Evolutionary conservation across 768 basidiomycete species (phyloP), one percentile per base, ranked within the genome.

Genomic region (Boletus reticuloceps): DNA sequence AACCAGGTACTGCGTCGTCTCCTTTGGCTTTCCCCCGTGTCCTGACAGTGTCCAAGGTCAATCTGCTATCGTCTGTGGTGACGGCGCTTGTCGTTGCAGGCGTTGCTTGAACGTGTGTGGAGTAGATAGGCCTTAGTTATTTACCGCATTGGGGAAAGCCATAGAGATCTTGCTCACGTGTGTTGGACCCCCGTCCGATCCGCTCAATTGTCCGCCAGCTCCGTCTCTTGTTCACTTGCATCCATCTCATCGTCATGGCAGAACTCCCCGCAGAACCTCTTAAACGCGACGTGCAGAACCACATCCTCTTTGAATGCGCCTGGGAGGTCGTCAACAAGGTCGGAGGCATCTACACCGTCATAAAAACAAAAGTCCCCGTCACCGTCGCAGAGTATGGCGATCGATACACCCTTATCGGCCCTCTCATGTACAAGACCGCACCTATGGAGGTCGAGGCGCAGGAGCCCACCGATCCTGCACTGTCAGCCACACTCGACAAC

Each of bases 321-420:
- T 98, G 95, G 95, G 95, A 97, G 76, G 95, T 97, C 64, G 94
- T 89, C 34, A 97, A 98, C 83, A 98, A 97, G 75, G 95, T 98
- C 72, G 96, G 95, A 63, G 96, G 96, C 58, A 98, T 98, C 74
- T 98, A 98, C 81, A 98, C 96, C 60, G 96, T 99, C 76, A 97
- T 98, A 71, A 98, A 98, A 77, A 98, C 97, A 48, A 99, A 99
- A 71, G 94, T 97, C 53, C 97, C 97, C 51, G 93, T 99, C 75
- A 98, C 97, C 63, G 90, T 95, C 68, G 85, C 86, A 53, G 97
- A 98, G 74, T 98, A 89, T 75, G 94, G 91, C 66, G 91, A 93
- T 75, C 82, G 95, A 67, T 97, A 96, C 77, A 91, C 87, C 63
- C 86, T 99, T 70, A 91, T 99, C 66, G 97, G 97, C 32, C 97